These are phyloP conservation scores for Saccharomycopsis hybrid DNA, from an alignment of 1,139 yeast genomes.

Conservation along the genomic window DNA sequence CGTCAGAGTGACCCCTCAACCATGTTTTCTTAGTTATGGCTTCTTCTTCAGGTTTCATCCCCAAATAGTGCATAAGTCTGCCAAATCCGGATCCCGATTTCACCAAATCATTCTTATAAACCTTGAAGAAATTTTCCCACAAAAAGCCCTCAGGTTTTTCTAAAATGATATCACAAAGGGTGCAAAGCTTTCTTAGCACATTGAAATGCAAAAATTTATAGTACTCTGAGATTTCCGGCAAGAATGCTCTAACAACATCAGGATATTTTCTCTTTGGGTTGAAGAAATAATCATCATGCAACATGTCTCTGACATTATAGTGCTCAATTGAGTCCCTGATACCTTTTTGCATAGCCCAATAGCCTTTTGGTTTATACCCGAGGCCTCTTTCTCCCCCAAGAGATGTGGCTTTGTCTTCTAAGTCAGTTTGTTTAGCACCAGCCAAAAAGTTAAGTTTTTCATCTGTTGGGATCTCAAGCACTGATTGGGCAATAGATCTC, in stretches of 20 bases:
- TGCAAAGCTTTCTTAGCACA: conserved; percentile 33
- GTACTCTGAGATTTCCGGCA: conserved; percentile 35
- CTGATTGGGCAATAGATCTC: conserved; percentile 35
- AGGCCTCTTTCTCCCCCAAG: conserved; percentile 42
- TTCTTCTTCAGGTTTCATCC: conserved; percentile 30
- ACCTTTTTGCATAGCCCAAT: conserved; percentile 39
- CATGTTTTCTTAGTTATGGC: conserved; percentile 33
- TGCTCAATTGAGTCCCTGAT: conserved; percentile 38
- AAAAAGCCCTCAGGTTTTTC: conserved; percentile 39
- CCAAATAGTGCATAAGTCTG: conserved; percentile 37
- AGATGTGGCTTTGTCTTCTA: conserved; percentile 28
- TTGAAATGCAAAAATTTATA: conserved; percentile 32
- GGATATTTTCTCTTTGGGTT: conserved; percentile 30
- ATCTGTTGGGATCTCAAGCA: conserved; percentile 37
- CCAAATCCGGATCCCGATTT: conserved; percentile 38
- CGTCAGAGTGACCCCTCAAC: conserved; percentile 48
- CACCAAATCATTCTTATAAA: conserved; percentile 26
- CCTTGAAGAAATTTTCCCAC: conserved; percentile 31
- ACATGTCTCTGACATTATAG: conserved; percentile 36
- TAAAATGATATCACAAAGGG: conserved; percentile 37
- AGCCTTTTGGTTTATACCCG: conserved; percentile 42
- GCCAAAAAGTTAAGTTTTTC: conserved; percentile 35
- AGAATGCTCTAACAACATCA: conserved; percentile 32
- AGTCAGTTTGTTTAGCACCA: conserved; percentile 34
- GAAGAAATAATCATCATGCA: conserved; percentile 29